These are phyloP conservation scores for Ophiosphaerella korrae DNA, from an alignment of 2,329 filamentous ascomycete species.

Conservation along the genomic window DNA sequence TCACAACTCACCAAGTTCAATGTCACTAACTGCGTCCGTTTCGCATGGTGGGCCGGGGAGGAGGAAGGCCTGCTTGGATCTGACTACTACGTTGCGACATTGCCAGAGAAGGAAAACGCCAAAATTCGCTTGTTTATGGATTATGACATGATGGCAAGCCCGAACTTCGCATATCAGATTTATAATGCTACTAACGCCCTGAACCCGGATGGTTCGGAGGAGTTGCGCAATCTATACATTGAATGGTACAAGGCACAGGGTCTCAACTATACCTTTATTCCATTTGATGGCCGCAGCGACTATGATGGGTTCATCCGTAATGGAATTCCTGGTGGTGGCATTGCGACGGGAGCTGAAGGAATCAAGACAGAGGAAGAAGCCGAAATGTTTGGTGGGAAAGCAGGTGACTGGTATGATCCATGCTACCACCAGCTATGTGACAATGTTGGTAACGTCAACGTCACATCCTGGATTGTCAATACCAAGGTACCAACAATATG, in stretches of 20 bases:
- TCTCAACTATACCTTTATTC: slow-evolving; percentile 47
- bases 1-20: slow-evolving; percentile 44
- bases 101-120: slow-evolving; percentile 42
- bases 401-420: slow-evolving; percentile 46
- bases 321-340: slow-evolving; percentile 49
- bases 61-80: slow-evolving; percentile 49
- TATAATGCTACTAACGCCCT: slow-evolving; percentile 47
- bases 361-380: slow-evolving; percentile 48
- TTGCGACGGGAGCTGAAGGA: slow-evolving; percentile 49
- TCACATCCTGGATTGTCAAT: slow-evolving; percentile 47
- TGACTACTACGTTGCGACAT: slow-evolving; percentile 45
- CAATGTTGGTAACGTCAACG: slow-evolving; percentile 45
- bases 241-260: slow-evolving; percentile 45
- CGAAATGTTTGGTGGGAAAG: slow-evolving; percentile 45
- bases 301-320: slow-evolving; percentile 50
- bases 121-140: slow-evolving; percentile 52
- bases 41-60: slow-evolving; percentile 50
- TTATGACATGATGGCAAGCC: slow-evolving; percentile 51
- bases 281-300: slow-evolving; percentile 49
- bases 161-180: slow-evolving; percentile 48
- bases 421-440: slow-evolving; percentile 51
- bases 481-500: slow-evolving; percentile 33
- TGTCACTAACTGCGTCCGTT: slow-evolving; percentile 49
- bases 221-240: slow-evolving; percentile 46
- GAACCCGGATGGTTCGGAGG: slow-evolving; percentile 45